phyloP scores from a whole-genome alignment of 2,329 filamentous ascomycete genomes.

The Sporothrix phasma region DNA sequence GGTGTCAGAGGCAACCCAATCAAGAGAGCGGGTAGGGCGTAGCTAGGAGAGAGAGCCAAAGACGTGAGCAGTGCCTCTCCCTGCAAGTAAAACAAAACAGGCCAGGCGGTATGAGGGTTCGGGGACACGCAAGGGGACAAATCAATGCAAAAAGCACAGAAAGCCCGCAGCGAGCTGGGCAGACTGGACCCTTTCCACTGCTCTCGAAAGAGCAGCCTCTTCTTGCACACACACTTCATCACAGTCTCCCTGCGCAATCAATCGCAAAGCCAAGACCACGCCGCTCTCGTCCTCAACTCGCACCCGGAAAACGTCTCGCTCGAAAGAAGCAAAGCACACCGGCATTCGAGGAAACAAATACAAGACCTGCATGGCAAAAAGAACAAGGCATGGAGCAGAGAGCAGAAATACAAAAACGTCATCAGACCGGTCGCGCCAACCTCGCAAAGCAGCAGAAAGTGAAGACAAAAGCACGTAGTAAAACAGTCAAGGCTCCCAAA shows the following conservation, averaged over 20 bases:
- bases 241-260: neutral
- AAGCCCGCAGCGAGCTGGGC: neutral
- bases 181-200: neutral
- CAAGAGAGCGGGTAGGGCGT: neutral
- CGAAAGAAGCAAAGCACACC: slow-evolving; percentile 6
- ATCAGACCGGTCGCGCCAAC: slow-evolving; percentile 17
- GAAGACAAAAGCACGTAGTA: slow-evolving; percentile 12
- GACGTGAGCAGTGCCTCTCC: neutral
- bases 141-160: neutral
- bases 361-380: neutral
- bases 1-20: neutral
- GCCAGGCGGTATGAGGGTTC: neutral
- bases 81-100: neutral
- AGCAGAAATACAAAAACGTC: slow-evolving; percentile 2
- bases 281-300: neutral
- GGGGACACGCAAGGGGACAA: neutral
- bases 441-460: slow-evolving; percentile 7
- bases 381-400: neutral
- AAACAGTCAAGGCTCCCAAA: slow-evolving; percentile 18
- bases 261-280: neutral
- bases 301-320: too few species aligned
- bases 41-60: neutral
- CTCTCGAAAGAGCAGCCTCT: neutral
- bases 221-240: neutral
- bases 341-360: neutral